A percentile compares a stretch with the other conserved stretches of the same genome.
phyloP scores from a whole-genome alignment of 192 early-diverging fungal genomes.

The Mortierella alpina region DNA sequence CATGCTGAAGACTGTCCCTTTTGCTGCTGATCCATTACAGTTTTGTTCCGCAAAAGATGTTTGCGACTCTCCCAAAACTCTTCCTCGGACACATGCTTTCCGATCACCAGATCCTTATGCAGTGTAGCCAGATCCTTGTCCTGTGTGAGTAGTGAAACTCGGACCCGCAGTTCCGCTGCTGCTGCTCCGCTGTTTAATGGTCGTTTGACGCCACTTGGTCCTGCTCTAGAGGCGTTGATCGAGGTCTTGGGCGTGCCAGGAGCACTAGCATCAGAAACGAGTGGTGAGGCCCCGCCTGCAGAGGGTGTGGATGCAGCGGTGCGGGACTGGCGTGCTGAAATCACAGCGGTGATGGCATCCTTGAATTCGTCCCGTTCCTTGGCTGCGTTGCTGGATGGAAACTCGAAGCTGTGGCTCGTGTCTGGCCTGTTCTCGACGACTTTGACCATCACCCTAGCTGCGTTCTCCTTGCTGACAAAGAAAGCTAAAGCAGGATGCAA shows the following conservation, averaged over 20 bases:
- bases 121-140: constrained; percentile 76
- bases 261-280: constrained; percentile 26
- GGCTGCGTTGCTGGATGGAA: constrained; percentile 56
- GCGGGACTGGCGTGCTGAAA: constrained; percentile 40
- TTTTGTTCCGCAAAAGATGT: constrained; percentile 79
- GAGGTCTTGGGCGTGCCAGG: constrained; percentile 55
- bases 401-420: constrained; percentile 55
- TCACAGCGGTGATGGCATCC: constrained; percentile 56
- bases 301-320: constrained; percentile 7
- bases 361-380: constrained; percentile 62
- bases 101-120: constrained; percentile 82
- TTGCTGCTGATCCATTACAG: constrained; percentile 74
- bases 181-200: constrained; percentile 50
- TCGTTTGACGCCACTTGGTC: constrained; percentile 4
- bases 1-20: constrained; percentile 84
- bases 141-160: constrained; percentile 71
- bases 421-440: constrained; percentile 55
- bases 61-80: constrained; percentile 94
- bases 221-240: constrained; percentile 12
- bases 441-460: constrained; percentile 68
- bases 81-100: constrained; percentile 83
- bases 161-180: constrained; percentile 67
- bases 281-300: constrained; percentile 12
- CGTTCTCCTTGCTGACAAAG: constrained; percentile 57
- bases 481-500: not conserved